Evolutionary conservation across 2,329 filamentous ascomycete species (phyloP).

Genomic region (Zymoseptoria brevis): DNA sequence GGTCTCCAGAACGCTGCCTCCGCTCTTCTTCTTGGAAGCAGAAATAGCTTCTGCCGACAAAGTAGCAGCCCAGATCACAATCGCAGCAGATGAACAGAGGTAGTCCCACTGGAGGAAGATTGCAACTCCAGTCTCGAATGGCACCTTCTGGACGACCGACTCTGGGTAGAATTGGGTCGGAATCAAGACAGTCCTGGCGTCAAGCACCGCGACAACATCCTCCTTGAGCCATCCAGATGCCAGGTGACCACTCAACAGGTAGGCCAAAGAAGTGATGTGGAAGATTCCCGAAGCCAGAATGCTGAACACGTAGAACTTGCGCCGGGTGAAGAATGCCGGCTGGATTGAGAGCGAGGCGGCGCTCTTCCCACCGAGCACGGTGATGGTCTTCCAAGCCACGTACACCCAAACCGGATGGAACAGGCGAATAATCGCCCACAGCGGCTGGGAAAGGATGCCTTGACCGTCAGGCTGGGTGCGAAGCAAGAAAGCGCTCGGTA

Average conservation of each 20-base stretch:
- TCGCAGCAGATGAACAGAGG: constrained; percentile 12
- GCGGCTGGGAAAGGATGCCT: constrained; percentile 13
- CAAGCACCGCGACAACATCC: constrained; percentile 8
- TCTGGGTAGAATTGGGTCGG: constrained; percentile 14
- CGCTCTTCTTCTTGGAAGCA: neutral
- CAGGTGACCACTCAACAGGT: constrained; percentile 7
- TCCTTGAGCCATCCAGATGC: constrained; percentile 13
- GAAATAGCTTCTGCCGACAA: constrained; percentile 11
- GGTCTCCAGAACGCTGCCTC: neutral
- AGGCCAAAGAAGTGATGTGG: constrained; percentile 13
- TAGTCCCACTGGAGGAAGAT: constrained; percentile 21
- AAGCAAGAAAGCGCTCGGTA: constrained; percentile 17
- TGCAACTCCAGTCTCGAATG: constrained; percentile 13
- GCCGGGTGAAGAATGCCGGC: neutral
- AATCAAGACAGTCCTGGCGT: constrained; percentile 7
- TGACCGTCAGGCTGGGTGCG: constrained; percentile 11
- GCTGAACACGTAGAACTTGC: constrained; percentile 16
- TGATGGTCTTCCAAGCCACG: constrained; percentile 6
- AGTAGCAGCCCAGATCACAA: constrained; percentile 14
- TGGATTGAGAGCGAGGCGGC: neutral
- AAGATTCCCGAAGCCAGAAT: constrained; percentile 17
- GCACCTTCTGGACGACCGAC: constrained; percentile 3
- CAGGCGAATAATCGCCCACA: constrained; percentile 17
- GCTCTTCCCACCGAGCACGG: neutral
- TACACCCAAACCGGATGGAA: constrained; percentile 18